A percentile compares a stretch with the other conserved stretches of the same genome.
Evolutionary conservation across 1,284 basidiomycete species (phyloP).

Genomic region (Sanghuangporus sanghuang): DNA sequence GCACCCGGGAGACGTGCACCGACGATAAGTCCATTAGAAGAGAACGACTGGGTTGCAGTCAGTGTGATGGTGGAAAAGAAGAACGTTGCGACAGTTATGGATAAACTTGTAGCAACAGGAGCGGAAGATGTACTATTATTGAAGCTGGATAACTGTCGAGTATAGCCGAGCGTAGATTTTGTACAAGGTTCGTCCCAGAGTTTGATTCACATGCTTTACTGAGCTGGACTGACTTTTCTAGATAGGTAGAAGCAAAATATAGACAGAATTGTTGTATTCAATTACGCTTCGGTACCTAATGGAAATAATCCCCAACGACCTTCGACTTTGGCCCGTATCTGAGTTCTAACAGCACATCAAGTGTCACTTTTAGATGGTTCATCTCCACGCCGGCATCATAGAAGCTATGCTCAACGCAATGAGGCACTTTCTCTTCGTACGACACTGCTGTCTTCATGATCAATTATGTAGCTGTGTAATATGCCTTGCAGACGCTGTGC

Average conservation of each 20-base stretch:
- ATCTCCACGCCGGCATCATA: too few species aligned
- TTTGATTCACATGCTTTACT: background rate
- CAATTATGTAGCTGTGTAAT: too few species aligned
- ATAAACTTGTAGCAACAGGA: conserved; percentile 75
- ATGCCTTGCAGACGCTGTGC: too few species aligned
- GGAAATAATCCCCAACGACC: too few species aligned
- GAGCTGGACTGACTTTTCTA: background rate
- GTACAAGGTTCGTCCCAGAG: background rate
- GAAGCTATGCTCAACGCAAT: too few species aligned
- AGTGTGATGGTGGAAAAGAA: conserved; percentile 91
- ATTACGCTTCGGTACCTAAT: too few species aligned
- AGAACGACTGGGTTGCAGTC: conserved; percentile 86
- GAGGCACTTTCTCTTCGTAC: too few species aligned
- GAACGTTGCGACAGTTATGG: conserved; percentile 86
- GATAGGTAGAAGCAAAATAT: background rate
- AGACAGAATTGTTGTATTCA: background rate
- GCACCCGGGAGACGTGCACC: conserved; percentile 91
- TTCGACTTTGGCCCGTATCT: too few species aligned
- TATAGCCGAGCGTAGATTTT: conserved; percentile 38
- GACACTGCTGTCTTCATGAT: too few species aligned
- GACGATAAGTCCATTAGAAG: conserved; percentile 85
- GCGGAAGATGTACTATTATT: conserved; percentile 91
- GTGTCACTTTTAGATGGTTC: too few species aligned
- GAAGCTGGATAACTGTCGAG: conserved; percentile 91
- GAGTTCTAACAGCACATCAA: too few species aligned